Evolutionary conservation across 495 filamentous ascomycete genomes (phyloP).

Genomic region (Aspergillus sclerotioniger): DNA sequence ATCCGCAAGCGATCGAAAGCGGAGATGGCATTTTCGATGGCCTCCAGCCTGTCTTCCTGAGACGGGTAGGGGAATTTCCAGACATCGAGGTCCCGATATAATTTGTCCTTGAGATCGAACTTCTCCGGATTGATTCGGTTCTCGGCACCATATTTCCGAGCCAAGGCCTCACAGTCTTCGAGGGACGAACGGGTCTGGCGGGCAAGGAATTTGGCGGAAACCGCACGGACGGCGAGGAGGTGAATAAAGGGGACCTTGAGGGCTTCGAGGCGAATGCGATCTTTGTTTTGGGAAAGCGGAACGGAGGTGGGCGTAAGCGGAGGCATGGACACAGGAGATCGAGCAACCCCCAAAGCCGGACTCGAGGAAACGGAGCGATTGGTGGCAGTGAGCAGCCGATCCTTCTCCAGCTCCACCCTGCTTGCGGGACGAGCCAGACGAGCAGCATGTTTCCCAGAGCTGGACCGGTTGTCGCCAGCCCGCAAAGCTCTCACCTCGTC

Average conservation of each 20-base stretch:
- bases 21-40: constrained; percentile 81
- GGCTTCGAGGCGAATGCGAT: constrained; percentile 50
- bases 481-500: constrained; percentile 38
- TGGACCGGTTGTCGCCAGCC: constrained; percentile 28
- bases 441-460: constrained; percentile 21
- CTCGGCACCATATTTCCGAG: constrained; percentile 55
- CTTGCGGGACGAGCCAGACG: constrained; percentile 30
- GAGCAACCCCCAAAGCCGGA: constrained; percentile 56
- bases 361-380: constrained; percentile 63
- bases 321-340: constrained; percentile 36
- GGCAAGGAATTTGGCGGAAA: constrained; percentile 56
- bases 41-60: constrained; percentile 67
- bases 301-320: constrained; percentile 44
- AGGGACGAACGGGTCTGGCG: constrained; percentile 52
- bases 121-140: constrained; percentile 61
- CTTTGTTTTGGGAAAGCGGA: constrained; percentile 53
- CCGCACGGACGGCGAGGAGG: constrained; percentile 63
- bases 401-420: constrained; percentile 46
- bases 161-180: constrained; percentile 56
- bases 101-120: constrained; percentile 65
- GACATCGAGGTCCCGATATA: constrained; percentile 80
- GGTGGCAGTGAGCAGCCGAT: constrained; percentile 40
- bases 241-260: constrained; percentile 64
- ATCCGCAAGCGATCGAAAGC: constrained; percentile 78
- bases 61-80: constrained; percentile 71